Percentiles rank a stretch among this genome's conserved stretches.
These are phyloP conservation scores for Tetrapisispora namnaoensis DNA, from an alignment of 805 yeast genomes.

Conservation along the genomic window DNA sequence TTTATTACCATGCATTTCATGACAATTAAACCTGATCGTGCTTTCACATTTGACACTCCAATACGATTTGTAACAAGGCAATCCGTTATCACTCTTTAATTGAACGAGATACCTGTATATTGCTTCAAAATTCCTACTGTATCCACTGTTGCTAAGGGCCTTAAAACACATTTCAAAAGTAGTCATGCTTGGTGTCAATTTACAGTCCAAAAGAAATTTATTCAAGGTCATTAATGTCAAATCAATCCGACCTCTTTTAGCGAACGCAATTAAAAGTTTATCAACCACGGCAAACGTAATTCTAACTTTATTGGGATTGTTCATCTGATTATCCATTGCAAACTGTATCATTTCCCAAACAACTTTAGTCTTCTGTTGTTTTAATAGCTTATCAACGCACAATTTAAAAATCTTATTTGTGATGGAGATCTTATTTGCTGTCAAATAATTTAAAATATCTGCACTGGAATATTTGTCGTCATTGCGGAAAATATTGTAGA, in stretches of 20 bases:
- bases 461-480: conserved; percentile 12
- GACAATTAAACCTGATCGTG: conserved; percentile 17
- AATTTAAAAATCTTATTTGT: conserved; percentile 18
- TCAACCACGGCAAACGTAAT: conserved; percentile 17
- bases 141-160: conserved; percentile 28
- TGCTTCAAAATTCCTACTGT: conserved; percentile 18
- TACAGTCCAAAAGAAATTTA: conserved; percentile 20
- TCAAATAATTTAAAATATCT: conserved; percentile 18
- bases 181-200: conserved; percentile 25
- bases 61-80: conserved; percentile 10
- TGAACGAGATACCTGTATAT: conserved; percentile 20
- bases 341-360: conserved; percentile 26
- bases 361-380: conserved; percentile 20
- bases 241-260: conserved; percentile 30
- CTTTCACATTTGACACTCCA: conserved; percentile 22
- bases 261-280: conserved; percentile 24
- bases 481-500: conserved; percentile 19
- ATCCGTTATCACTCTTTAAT: conserved; percentile 3
- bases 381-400: conserved; percentile 19
- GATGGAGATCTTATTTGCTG: conserved; percentile 19
- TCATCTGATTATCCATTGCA: conserved; percentile 5
- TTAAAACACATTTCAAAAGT: conserved; percentile 30
- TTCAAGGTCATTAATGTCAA: conserved; percentile 27
- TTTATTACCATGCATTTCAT: neutral
- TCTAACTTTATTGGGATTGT: conserved; percentile 5